Evolutionary conservation across 345 rosid species (phyloP), one percentile per base, ranked within the genome.

Genomic region (Melaleuca quinquenervia): DNA sequence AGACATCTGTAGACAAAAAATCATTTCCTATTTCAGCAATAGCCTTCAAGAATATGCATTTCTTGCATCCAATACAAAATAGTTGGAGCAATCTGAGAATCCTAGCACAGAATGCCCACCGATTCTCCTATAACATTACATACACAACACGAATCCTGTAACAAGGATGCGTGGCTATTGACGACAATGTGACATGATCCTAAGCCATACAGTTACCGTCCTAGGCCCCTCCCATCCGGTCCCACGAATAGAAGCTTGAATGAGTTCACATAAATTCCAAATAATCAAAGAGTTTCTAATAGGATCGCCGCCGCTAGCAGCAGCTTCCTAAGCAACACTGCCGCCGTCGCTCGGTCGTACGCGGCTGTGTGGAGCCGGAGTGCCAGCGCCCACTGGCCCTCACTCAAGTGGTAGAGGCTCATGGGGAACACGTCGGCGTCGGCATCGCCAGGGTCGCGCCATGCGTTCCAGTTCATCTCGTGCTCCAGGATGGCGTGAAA

Each of bases 331-430:
- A 92, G 86, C 89, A 97, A 48, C 60, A 91, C 90, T 87, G 85
- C 95, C 84, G 96, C 96, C 52, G 96, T 85, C 9, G 97, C 87
- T 6, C 96, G 92, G 93, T 97, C 99, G 85, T 97, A 96, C 11
- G 90, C 94, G 4, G 86, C 88, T 7, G 96, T 93, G 93, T 96
- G 94, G 29, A 93, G 84, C 88, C 97, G 93, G 78, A 97, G 88
- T 76, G 87, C 92, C 86, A 94, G 84, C 49, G 85, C 90, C 91
- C 96, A 91, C 87, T 64, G 76, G 22, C 49, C 83, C 29, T 91
- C 93, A 51, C 88, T 90, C 41, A 94, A 84, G 58, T 90, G 62
- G 91, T 97, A 96, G 6, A 90, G 54, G 48, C 94, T 93, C 55
- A 90, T 90, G 84, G 90, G 90, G 49, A 95, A 90, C 26, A 96